Evolutionary conservation across 805 yeast species (phyloP).

Genomic region (Yamadazyma tumulicola): DNA sequence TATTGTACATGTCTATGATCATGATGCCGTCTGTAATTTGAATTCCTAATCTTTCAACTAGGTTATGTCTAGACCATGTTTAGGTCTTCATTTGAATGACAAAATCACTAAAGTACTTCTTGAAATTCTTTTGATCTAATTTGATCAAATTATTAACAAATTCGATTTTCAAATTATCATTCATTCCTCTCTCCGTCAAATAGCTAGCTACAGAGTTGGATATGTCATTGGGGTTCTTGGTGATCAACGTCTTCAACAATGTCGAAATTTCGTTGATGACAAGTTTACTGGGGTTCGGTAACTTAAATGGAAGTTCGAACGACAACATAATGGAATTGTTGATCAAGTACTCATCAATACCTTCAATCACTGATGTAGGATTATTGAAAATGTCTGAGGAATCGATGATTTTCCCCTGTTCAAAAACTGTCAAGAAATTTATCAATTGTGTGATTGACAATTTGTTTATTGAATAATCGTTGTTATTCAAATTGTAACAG

Average conservation of each 20-base stretch:
- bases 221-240: constrained; percentile 38
- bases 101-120: constrained; percentile 59
- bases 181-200: constrained; percentile 55
- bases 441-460: constrained; percentile 66
- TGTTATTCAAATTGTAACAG: constrained; percentile 49
- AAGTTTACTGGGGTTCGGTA: constrained; percentile 60
- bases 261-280: constrained; percentile 72
- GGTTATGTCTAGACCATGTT: neutral
- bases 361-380: constrained; percentile 54
- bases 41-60: too few relatives aligned
- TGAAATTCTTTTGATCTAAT: constrained; percentile 60
- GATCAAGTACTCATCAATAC: constrained; percentile 68
- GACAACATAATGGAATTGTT: constrained; percentile 63
- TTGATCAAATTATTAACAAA: constrained; percentile 58
- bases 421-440: constrained; percentile 60
- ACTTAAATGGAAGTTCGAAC: constrained; percentile 78
- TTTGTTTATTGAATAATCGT: constrained; percentile 48
- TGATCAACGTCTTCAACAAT: constrained; percentile 59
- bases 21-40: too few relatives aligned
- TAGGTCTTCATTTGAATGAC: constrained; percentile 11
- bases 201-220: constrained; percentile 48
- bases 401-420: constrained; percentile 66
- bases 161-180: constrained; percentile 55
- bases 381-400: constrained; percentile 50
- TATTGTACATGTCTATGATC: too few relatives aligned